Base-by-base conservation (phyloP, 768 basidiomycete species). In the Amanita jacksonii region DNA sequence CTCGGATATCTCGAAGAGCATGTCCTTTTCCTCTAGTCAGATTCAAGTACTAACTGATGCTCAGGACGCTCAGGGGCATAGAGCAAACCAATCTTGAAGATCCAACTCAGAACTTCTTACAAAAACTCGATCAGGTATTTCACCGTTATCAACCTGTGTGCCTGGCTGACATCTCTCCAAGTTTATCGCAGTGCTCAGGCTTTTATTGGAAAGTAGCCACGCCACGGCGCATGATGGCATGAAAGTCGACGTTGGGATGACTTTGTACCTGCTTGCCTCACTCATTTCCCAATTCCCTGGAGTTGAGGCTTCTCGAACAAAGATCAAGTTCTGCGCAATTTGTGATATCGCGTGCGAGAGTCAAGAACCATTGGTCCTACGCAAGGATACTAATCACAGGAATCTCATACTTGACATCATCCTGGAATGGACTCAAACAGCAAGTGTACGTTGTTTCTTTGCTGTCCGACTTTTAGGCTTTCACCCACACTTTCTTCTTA, bases 1-100 rank as follows among this genome's bases (percentile, higher is more conserved):
- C 68, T 93, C 39, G 76, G 71, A 49, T 75, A 80, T 47, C 66
- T 94, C 45, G 82, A 86, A 41, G 74, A 76, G 90, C 91, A 58
- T 52, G 84, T 12, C 9, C 66, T 3, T 6, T 33, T 9, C 10
- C 18, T 51, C 34, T 24, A 49, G 16, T 35, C 27, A 50, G 7
- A n/a, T 36, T 9, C 3, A 15, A 4, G 24, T 12, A 24, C 46
- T 47, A 1, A 47, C 33, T 4, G 28, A 23, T 22, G 13, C 24
- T 13, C 44, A 81, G 77, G 34, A 70, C 77, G 27, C 71, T 77
- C 20, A 68, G 68, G 18, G 62, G 64, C 40, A 72, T 81, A 30
- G 65, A 67, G n/a, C 66, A 72, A 28, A 65, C 64, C 31, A 66
- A 70, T 20, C 65, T 65, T 4, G 51, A 67, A 6, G 74, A 72